Percentiles rank a stretch among this genome's conserved stretches.
phyloP scores from a whole-genome alignment of 2,329 filamentous ascomycete species.

The Trichophaea hybrida region DNA sequence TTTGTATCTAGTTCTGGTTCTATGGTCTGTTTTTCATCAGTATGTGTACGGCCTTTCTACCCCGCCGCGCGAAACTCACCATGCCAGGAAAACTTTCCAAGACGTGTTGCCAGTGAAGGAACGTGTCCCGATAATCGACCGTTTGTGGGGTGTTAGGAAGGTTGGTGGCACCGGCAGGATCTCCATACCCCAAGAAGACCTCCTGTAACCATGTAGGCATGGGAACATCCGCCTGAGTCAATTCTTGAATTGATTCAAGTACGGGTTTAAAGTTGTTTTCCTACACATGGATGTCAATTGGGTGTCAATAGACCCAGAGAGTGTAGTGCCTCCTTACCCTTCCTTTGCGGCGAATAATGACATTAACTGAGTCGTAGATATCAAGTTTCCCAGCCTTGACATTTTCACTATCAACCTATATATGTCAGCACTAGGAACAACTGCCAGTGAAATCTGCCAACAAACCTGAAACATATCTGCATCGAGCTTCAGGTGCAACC shows the following conservation, averaged over 20 bases:
- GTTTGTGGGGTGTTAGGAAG: slow-evolving; percentile 62
- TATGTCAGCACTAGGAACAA: not conserved
- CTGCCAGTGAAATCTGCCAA: not conserved
- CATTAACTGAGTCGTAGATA: slow-evolving; percentile 70
- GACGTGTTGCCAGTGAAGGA: slow-evolving; percentile 88
- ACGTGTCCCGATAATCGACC: slow-evolving; percentile 86
- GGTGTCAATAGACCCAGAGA: not conserved
- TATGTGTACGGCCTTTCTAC: not conserved
- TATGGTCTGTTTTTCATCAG: slow-evolving; percentile 38
- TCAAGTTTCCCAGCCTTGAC: slow-evolving; percentile 54
- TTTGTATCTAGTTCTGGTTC: slow-evolving; percentile 59
- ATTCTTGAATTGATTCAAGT: slow-evolving; percentile 74
- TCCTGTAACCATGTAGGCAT: slow-evolving; percentile 88
- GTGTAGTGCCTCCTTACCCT: slow-evolving; percentile 31
- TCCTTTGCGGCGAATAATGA: slow-evolving; percentile 67
- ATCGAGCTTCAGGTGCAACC: slow-evolving; percentile 70
- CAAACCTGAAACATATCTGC: slow-evolving; percentile 52
- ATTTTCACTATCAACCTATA: slow-evolving; percentile 48
- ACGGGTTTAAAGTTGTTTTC: slow-evolving; percentile 98
- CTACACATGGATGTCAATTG: slow-evolving; percentile 5
- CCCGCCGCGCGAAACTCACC: slow-evolving; percentile 1
- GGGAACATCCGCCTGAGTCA: slow-evolving; percentile 71
- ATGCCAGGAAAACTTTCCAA: slow-evolving; percentile 75
- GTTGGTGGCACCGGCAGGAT: slow-evolving; percentile 73
- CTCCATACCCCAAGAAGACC: slow-evolving; percentile 93